phyloP scores from a whole-genome alignment of 2,329 filamentous ascomycete species.

The Lasiodiplodia gonubiensis region DNA sequence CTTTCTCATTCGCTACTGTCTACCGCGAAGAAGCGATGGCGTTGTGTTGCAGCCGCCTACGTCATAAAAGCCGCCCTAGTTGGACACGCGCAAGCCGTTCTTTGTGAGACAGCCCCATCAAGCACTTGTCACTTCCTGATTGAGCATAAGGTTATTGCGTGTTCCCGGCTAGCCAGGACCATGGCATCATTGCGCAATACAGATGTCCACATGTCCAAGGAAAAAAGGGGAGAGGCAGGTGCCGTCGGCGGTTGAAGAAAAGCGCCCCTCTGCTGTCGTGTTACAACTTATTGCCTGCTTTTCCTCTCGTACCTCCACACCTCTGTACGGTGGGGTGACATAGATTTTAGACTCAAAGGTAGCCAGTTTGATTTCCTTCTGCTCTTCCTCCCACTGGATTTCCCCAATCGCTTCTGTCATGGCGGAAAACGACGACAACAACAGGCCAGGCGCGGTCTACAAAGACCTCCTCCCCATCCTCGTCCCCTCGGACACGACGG shows the following conservation, averaged over 20 bases:
- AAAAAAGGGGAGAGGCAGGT: background rate
- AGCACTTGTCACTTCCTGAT: slow-evolving; percentile 13
- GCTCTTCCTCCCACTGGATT: background rate
- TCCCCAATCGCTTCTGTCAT: background rate
- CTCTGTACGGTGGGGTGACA: background rate
- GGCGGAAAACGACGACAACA: background rate
- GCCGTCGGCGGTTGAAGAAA: background rate
- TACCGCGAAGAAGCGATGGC: background rate
- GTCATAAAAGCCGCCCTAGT: slow-evolving; percentile 7
- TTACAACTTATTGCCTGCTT: background rate
- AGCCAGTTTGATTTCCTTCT: background rate
- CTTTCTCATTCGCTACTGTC: background rate
- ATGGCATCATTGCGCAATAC: background rate
- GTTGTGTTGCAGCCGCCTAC: slow-evolving; percentile 16
- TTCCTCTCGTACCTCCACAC: background rate
- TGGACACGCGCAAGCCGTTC: background rate
- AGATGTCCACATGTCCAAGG: background rate
- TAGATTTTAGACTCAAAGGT: background rate
- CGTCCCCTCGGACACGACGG: slow-evolving; percentile 38
- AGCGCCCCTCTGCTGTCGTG: background rate
- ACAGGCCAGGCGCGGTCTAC: slow-evolving; percentile 37
- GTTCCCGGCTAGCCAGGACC: background rate
- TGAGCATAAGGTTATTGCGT: slow-evolving; percentile 1
- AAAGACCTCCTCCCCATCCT: slow-evolving; percentile 46
- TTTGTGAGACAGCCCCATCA: background rate